These are phyloP conservation scores for Wickerhamomyces subpelliculosus DNA, from an alignment of 805 yeast genomes.

Conservation along the genomic window DNA sequence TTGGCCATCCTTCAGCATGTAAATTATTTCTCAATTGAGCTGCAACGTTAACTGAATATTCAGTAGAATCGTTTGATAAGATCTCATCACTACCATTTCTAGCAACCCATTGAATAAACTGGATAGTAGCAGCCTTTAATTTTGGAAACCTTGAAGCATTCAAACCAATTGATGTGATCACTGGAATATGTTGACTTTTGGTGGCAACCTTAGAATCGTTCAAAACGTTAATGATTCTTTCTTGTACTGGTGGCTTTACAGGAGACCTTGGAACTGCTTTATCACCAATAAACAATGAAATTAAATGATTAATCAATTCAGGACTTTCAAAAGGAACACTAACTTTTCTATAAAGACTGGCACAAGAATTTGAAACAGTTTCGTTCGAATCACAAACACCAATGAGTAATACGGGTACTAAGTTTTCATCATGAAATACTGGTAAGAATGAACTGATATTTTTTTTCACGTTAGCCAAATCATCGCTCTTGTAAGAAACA, in stretches of 20 bases:
- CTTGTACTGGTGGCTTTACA: conserved; percentile 47
- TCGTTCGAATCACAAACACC: conserved; percentile 59
- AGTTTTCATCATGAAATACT: conserved; percentile 25
- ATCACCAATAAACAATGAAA: conserved; percentile 46
- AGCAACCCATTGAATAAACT: conserved; percentile 59
- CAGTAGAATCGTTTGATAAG: conserved; percentile 4
- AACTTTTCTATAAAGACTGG: conserved; percentile 42
- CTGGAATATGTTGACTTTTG: conserved; percentile 30
- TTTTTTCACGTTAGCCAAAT: conserved; percentile 34
- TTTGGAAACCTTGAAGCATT: conserved; percentile 40
- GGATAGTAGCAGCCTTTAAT: conserved; percentile 50
- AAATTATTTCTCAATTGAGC: conserved; percentile 46
- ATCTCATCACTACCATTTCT: conserved; percentile 18
- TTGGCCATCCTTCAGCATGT: conserved; percentile 57
- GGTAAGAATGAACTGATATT: conserved; percentile 35
- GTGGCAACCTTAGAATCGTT: conserved; percentile 49
- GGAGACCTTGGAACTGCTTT: conserved; percentile 37
- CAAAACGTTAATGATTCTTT: conserved; percentile 42
- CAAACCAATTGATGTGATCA: conserved; percentile 54
- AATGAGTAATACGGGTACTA: conserved; percentile 46
- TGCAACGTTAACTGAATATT: conserved; percentile 39
- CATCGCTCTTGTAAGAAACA: conserved; percentile 43
- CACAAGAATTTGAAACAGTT: conserved; percentile 47
- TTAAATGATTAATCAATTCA: conserved; percentile 35
- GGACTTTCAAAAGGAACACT: conserved; percentile 45